phyloP scores from a whole-genome alignment of 2,329 filamentous ascomycete genomes.

The Fusarium dlaminii region DNA sequence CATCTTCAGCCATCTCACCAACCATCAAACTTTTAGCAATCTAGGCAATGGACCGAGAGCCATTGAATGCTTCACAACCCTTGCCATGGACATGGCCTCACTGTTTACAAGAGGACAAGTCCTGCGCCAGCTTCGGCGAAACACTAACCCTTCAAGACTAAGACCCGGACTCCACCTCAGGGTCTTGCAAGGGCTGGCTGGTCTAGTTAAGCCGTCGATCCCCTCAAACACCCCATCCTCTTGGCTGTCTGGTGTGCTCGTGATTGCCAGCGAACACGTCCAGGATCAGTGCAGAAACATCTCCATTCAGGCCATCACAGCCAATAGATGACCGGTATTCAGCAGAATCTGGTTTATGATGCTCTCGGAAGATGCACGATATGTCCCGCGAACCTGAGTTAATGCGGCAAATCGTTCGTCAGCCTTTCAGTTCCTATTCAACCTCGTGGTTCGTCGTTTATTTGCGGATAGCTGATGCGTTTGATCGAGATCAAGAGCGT shows the following conservation, averaged over 20 bases:
- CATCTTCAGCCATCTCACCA: constrained; percentile 31
- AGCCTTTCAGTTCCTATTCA: constrained; percentile 17
- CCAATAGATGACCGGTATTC: constrained; percentile 31
- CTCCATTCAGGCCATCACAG: constrained; percentile 7
- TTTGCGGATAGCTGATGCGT: constrained; percentile 4
- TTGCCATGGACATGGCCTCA: constrained; percentile 30
- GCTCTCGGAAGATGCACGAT: constrained; percentile 37
- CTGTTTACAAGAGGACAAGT: constrained; percentile 19
- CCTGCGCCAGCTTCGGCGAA: constrained; percentile 10
- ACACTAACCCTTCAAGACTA: constrained; percentile 12
- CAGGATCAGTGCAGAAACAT: constrained; percentile 31
- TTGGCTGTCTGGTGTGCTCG: constrained; percentile 38
- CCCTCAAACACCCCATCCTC: constrained; percentile 26
- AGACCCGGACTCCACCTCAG: constrained; percentile 14
- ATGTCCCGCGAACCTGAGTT: constrained; percentile 34
- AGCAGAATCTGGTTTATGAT: constrained; percentile 32
- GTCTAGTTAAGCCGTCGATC: constrained; percentile 34
- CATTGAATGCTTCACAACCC: constrained; percentile 14
- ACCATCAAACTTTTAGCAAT: constrained; percentile 1
- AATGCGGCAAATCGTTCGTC: constrained; percentile 36
- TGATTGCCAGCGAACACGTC: constrained; percentile 47
- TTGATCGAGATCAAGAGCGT: constrained; percentile 17
- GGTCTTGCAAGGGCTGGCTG: constrained; percentile 30
- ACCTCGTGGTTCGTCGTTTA: constrained; percentile 9
- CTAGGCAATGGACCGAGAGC: constrained; percentile 11